Evolutionary conservation across 2,329 filamentous ascomycete genomes (phyloP).

Genomic region (Fusarium euwallaceae): DNA sequence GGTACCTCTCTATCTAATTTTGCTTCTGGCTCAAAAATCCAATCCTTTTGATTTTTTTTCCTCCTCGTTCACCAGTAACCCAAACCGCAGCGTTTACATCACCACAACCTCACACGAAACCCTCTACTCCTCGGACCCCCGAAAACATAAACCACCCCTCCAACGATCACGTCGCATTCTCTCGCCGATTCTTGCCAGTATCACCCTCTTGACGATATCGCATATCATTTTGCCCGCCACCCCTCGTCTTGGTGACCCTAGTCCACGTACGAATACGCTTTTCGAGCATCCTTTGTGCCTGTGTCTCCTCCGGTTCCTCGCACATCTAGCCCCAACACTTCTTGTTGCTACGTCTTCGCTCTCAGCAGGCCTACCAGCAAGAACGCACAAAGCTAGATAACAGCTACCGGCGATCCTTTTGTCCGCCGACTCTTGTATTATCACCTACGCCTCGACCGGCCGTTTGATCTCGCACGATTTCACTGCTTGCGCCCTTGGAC

Average conservation of each 20-base stretch:
- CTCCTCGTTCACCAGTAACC: slow-evolving; percentile 42
- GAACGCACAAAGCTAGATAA: slow-evolving; percentile 25
- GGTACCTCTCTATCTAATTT: slow-evolving; percentile 50
- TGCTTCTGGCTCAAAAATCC: slow-evolving; percentile 49
- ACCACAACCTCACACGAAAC: slow-evolving; percentile 48
- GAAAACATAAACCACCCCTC: slow-evolving; percentile 28
- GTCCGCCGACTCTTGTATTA: slow-evolving; percentile 28
- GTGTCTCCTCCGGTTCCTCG: slow-evolving; percentile 34
- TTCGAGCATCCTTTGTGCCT: slow-evolving; percentile 43
- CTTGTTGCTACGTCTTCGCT: slow-evolving; percentile 33
- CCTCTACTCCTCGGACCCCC: slow-evolving; percentile 31
- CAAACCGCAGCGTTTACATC: slow-evolving; percentile 47
- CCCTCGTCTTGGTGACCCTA: slow-evolving; percentile 31
- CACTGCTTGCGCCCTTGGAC: slow-evolving; percentile 32
- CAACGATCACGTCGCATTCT: slow-evolving; percentile 36
- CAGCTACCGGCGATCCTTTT: slow-evolving; percentile 28
- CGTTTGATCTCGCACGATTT: slow-evolving; percentile 37
- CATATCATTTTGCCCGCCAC: slow-evolving; percentile 33
- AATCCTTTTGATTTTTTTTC: slow-evolving; percentile 52
- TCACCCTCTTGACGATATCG: slow-evolving; percentile 41
- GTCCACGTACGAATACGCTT: slow-evolving; percentile 32
- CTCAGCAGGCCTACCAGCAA: slow-evolving; percentile 31
- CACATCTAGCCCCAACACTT: slow-evolving; percentile 33
- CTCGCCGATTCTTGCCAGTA: slow-evolving; percentile 34
- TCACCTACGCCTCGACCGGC: slow-evolving; percentile 23